Evolutionary conservation across 2,329 filamentous ascomycete genomes (phyloP).

Genomic region (Apiospora kogelbergensis): DNA sequence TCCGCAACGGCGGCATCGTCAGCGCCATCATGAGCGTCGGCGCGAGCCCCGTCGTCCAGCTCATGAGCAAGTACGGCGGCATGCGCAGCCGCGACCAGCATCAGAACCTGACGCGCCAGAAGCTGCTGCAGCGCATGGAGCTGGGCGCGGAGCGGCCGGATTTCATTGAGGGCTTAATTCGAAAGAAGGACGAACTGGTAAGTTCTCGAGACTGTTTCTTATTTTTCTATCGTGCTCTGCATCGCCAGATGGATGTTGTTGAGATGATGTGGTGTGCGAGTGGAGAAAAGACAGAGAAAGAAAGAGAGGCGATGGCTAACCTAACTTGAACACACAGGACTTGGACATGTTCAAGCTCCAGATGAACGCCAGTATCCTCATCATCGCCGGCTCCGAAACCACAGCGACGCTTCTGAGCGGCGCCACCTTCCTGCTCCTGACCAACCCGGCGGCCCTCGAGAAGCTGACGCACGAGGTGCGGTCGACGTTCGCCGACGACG

Average conservation of each 20-base stretch:
- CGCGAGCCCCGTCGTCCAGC: slow-evolving; percentile 17
- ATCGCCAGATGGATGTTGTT: background rate
- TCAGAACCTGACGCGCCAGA: slow-evolving; percentile 21
- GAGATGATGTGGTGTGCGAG: too few species aligned
- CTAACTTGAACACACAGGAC: background rate
- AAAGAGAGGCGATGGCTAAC: background rate
- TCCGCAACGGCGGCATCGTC: slow-evolving; percentile 23
- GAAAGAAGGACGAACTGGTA: slow-evolving; percentile 22
- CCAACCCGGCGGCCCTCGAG: slow-evolving; percentile 32
- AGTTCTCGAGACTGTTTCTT: background rate
- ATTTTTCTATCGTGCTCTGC: too few species aligned
- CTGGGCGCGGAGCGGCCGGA: slow-evolving; percentile 27
- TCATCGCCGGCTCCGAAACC: slow-evolving; percentile 51
- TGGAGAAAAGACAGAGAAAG: too few species aligned
- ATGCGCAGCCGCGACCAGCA: slow-evolving; percentile 23
- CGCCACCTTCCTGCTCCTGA: slow-evolving; percentile 39
- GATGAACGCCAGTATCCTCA: slow-evolving; percentile 29
- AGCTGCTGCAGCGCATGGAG: slow-evolving; percentile 28
- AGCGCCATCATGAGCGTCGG: slow-evolving; percentile 20
- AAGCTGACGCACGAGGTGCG: slow-evolving; percentile 41
- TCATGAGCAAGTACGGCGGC: slow-evolving; percentile 14
- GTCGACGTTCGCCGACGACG: slow-evolving; percentile 33
- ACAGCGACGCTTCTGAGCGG: slow-evolving; percentile 46
- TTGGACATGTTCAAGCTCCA: slow-evolving; percentile 22
- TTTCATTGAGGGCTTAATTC: slow-evolving; percentile 32